Conservation (phyloP, 2,329 filamentous ascomycete species). For the Rasamsonia emersonii region DNA sequence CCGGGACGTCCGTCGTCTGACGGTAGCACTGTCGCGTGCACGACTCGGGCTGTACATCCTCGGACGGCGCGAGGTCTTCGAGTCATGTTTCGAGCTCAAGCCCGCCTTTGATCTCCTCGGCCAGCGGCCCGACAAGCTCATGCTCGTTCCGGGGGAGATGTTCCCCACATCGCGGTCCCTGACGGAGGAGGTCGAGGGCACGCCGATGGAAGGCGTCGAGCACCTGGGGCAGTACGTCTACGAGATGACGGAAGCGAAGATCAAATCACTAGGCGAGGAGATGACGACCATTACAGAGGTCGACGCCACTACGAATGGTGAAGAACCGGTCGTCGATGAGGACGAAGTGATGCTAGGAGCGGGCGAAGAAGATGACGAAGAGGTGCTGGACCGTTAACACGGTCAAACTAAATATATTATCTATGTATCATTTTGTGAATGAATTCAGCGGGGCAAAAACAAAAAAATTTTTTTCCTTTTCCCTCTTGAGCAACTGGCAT, state of each 20-base stretch:
- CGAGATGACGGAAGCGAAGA: conserved; percentile 78
- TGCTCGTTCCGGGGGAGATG: conserved; percentile 76
- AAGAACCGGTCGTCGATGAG: conserved; percentile 29
- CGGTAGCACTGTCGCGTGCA: conserved; percentile 87
- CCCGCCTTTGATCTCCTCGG: conserved; percentile 76
- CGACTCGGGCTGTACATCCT: conserved; percentile 87
- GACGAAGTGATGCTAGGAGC: conserved; percentile 25
- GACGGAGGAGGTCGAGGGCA: conserved; percentile 43
- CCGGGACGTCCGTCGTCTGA: conserved; percentile 84
- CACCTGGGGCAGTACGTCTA: conserved; percentile 94
- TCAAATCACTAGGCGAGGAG: conserved; percentile 30
- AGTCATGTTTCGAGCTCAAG: conserved; percentile 76
- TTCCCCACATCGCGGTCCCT: conserved; percentile 58
- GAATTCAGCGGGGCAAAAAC: no score
- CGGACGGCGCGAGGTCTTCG: conserved; percentile 79
- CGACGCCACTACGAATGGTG: conserved; percentile 38
- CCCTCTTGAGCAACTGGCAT: no score
- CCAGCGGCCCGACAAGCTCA: conserved; percentile 68
- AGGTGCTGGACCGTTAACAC: conserved; percentile 17
- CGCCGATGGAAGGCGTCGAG: conserved; percentile 81
- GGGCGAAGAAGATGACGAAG: conserved; percentile 26
- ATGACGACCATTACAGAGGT: neutral
- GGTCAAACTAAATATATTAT: conserved; percentile 6
- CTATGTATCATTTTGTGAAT: no score
- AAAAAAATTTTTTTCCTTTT: no score